These are phyloP conservation scores for Chytriomyces sp. DNA, from an alignment of 192 early-diverging fungal species.

Conservation along the genomic window DNA sequence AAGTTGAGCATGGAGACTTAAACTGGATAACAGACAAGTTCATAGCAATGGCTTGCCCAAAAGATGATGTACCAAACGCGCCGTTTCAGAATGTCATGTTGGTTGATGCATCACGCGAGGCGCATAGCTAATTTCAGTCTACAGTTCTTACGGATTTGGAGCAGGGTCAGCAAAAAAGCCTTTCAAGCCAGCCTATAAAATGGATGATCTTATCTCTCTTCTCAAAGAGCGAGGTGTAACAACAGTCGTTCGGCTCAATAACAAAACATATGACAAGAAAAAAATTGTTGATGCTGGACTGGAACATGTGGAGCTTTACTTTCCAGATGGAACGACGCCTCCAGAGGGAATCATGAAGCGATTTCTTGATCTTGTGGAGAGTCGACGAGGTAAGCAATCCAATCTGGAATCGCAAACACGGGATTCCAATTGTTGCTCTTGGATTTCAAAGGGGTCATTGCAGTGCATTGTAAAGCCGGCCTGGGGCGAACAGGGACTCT, in stretches of 20 bases:
- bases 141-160: no score
- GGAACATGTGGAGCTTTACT: constrained; percentile 68
- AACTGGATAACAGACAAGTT: constrained; percentile 77
- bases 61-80: constrained; percentile 49
- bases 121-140: not conserved
- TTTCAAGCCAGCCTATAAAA: constrained; percentile 48
- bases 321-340: constrained; percentile 71
- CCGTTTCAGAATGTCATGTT: not conserved
- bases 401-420: constrained; percentile 8
- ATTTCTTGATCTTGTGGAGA: constrained; percentile 71
- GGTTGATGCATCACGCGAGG: constrained; percentile 1
- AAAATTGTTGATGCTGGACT: constrained; percentile 61
- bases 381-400: constrained; percentile 37
- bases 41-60: constrained; percentile 68
- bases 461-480: constrained; percentile 67
- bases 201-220: constrained; percentile 56
- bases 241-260: constrained; percentile 68
- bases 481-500: constrained; percentile 61
- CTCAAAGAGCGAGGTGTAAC: constrained; percentile 50
- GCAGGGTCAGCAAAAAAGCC: constrained; percentile 19
- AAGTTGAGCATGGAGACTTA: constrained; percentile 70
- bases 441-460: constrained; percentile 48
- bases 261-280: constrained; percentile 62
- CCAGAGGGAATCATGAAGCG: constrained; percentile 61
- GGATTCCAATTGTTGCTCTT: constrained; percentile 16